These are phyloP conservation scores for Eucalyptus microcorys DNA, from an alignment of 345 rosid species.

Conservation along the genomic window DNA sequence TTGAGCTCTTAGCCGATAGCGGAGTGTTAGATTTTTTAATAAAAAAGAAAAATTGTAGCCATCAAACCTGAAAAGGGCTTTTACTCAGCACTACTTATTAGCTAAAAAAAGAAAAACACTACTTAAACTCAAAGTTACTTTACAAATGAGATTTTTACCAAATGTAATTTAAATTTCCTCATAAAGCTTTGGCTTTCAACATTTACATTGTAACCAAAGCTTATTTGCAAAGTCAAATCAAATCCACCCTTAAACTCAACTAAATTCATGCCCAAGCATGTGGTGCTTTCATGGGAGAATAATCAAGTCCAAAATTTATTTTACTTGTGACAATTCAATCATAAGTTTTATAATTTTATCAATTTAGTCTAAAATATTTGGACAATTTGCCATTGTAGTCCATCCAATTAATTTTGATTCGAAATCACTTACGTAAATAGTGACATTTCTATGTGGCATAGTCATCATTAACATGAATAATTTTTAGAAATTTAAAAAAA, in stretches of 20 bases:
- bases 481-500: too few relatives aligned
- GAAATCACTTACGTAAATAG: accelerated
- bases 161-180: background rate
- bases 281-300: background rate
- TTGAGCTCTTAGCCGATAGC: background rate
- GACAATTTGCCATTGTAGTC: accelerated
- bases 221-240: background rate
- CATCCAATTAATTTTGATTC: accelerated
- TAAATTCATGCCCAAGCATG: background rate
- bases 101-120: too few relatives aligned
- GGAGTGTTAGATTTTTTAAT: too few relatives aligned
- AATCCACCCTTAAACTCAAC: background rate
- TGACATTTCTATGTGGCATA: background rate
- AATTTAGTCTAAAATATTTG: too few relatives aligned
- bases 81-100: background rate
- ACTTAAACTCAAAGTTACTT: too few relatives aligned
- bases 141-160: too few relatives aligned
- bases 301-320: background rate
- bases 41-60: too few relatives aligned
- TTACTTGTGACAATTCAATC: too few relatives aligned
- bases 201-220: background rate
- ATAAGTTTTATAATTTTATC: too few relatives aligned
- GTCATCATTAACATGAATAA: accelerated
- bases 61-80: too few relatives aligned
- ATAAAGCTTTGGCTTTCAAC: background rate